Percentiles rank a stretch among this genome's conserved stretches.
These are phyloP conservation scores for Boletellus deceptivus DNA, from an alignment of 1,284 basidiomycete species.

Conservation along the genomic window DNA sequence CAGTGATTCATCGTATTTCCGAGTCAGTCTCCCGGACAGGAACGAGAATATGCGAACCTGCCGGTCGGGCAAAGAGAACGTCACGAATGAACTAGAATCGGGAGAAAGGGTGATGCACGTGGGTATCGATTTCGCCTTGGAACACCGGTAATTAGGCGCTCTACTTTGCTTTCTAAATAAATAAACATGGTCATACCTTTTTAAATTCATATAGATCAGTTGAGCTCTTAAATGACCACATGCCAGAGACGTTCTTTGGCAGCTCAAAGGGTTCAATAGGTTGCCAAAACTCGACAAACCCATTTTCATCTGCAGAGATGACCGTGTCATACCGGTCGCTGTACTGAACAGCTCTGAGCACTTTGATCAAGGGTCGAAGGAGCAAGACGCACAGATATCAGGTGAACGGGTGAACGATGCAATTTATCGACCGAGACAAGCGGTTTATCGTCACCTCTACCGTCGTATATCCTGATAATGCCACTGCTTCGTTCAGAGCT, in stretches of 20 bases:
- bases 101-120: conserved; percentile 91
- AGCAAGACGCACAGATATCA: conserved; percentile 74
- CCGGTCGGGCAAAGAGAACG: conserved; percentile 89
- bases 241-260: conserved; percentile 72
- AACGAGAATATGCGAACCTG: conserved; percentile 94
- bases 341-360: conserved; percentile 55
- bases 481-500: conserved; percentile 81
- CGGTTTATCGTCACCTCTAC: conserved; percentile 78
- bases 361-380: neutral
- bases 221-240: conserved; percentile 90
- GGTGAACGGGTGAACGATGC: conserved; percentile 85
- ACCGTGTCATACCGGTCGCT: conserved; percentile 89
- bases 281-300: conserved; percentile 97
- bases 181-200: conserved; percentile 59
- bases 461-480: conserved; percentile 88
- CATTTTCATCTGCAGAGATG: conserved; percentile 91
- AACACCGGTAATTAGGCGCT: neutral
- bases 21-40: conserved; percentile 83
- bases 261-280: conserved; percentile 83
- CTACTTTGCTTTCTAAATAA: neutral
- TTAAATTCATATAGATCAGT: conserved; percentile 99
- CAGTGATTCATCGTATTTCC: conserved; percentile 95
- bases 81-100: conserved; percentile 84
- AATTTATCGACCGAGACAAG: conserved; percentile 73
- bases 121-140: conserved; percentile 85